These are phyloP conservation scores for Tausonia pullulans DNA, from an alignment of 1,284 basidiomycete genomes.

Conservation along the genomic window DNA sequence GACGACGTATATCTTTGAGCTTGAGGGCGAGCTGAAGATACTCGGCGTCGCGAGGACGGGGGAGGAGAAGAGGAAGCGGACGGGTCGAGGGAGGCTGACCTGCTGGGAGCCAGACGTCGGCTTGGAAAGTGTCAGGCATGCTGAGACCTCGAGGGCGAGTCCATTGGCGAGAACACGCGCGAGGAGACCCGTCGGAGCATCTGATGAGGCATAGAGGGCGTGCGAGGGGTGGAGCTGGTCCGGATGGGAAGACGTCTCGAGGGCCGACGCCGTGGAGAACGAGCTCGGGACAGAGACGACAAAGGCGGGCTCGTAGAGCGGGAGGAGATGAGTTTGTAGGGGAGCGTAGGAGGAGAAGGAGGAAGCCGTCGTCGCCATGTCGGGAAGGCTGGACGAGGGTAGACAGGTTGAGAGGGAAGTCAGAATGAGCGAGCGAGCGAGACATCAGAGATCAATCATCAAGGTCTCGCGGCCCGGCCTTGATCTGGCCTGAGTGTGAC, in stretches of 20 bases:
- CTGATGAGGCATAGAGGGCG: slow-evolving; percentile 34
- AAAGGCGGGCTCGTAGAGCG: background rate
- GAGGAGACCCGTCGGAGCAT: slow-evolving; percentile 53
- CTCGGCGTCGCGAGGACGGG: slow-evolving; percentile 54
- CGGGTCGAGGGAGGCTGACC: slow-evolving; percentile 29
- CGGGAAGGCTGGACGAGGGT: no score
- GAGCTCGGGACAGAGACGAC: background rate
- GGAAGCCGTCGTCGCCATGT: no score
- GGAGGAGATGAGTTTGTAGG: background rate
- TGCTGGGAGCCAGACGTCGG: no score
- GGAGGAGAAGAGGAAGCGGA: slow-evolving; percentile 68
- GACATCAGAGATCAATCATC: no score
- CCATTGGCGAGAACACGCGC: slow-evolving; percentile 64
- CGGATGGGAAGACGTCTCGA: background rate
- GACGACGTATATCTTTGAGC: slow-evolving; percentile 56
- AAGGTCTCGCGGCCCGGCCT: no score
- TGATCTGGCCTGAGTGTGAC: no score
- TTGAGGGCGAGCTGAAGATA: slow-evolving; percentile 46
- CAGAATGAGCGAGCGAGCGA: no score
- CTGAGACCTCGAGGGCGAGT: slow-evolving; percentile 58
- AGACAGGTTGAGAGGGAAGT: no score
- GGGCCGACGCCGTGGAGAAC: background rate
- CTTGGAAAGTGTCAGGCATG: no score
- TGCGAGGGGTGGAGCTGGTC: slow-evolving; percentile 5
- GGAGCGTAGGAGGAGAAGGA: background rate